Evolutionary conservation across 1,284 basidiomycete genomes (phyloP).

Genomic region (Leccinum pachyderme): DNA sequence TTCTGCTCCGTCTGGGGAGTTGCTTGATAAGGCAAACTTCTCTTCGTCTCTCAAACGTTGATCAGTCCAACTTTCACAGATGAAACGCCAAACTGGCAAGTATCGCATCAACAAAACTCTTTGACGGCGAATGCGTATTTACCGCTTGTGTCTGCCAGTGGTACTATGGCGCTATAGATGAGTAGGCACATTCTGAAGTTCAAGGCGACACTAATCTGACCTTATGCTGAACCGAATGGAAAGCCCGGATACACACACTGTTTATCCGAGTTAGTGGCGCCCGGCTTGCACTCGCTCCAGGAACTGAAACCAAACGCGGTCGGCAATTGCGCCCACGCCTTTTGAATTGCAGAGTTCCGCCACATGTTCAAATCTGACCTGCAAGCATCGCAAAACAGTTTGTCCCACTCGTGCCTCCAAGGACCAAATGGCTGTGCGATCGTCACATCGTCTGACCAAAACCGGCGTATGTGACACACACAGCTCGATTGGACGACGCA

Average conservation of each 20-base stretch:
- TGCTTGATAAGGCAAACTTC: no score
- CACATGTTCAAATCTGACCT: background rate
- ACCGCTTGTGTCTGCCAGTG: background rate
- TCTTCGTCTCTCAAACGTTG: no score
- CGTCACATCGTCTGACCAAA: slow-evolving; percentile 7
- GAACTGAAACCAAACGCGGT: slow-evolving; percentile 10
- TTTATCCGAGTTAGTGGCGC: background rate
- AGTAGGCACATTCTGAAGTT: background rate
- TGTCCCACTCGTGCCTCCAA: slow-evolving; percentile 19
- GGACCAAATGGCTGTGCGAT: slow-evolving; percentile 11
- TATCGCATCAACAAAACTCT: background rate
- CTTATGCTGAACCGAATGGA: background rate
- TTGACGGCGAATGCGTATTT: background rate
- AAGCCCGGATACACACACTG: background rate
- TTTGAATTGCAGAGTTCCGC: slow-evolving; percentile 1
- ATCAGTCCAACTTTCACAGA: no score
- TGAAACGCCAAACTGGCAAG: background rate
- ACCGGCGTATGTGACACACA: background rate
- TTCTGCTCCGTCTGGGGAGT: no score
- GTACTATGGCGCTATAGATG: background rate
- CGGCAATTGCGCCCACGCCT: slow-evolving; percentile 17
- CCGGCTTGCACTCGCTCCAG: slow-evolving; percentile 6
- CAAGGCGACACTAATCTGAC: background rate
- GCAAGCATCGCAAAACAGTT: slow-evolving; percentile 14
- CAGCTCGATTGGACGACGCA: slow-evolving; percentile 10